phyloP scores from a whole-genome alignment of 805 yeast genomes.

The Cyberlindnera amylophila region DNA sequence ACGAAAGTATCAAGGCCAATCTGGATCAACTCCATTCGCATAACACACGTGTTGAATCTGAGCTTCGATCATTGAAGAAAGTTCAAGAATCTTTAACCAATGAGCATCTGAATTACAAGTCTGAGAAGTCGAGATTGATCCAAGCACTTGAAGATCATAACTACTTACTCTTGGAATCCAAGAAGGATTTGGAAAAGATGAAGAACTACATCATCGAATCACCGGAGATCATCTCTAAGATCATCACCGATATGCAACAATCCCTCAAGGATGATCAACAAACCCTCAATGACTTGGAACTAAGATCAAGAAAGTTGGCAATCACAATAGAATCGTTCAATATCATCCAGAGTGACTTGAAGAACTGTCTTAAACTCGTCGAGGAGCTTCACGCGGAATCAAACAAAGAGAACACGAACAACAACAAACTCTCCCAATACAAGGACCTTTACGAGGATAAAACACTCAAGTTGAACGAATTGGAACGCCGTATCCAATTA shows the following conservation, averaged over 20 bases:
- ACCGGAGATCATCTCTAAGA: constrained; percentile 48
- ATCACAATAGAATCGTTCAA: constrained; percentile 57
- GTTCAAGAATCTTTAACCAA: constrained; percentile 57
- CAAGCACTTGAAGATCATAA: constrained; percentile 59
- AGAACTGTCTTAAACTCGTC: constrained; percentile 18
- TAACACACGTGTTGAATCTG: constrained; percentile 55
- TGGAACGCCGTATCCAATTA: constrained; percentile 37
- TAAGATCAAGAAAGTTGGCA: constrained; percentile 45
- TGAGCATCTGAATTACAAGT: constrained; percentile 62
- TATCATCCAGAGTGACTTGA: constrained; percentile 24
- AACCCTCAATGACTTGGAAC: constrained; percentile 39
- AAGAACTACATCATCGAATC: constrained; percentile 58
- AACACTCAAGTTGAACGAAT: constrained; percentile 23
- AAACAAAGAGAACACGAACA: constrained; percentile 15
- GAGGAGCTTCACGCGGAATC: constrained; percentile 22
- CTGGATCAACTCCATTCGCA: constrained; percentile 43
- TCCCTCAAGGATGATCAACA: constrained; percentile 40
- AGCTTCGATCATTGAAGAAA: constrained; percentile 55
- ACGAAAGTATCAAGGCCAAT: constrained; percentile 26
- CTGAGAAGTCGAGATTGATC: constrained; percentile 54
- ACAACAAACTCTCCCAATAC: constrained; percentile 15
- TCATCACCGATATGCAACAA: constrained; percentile 48
- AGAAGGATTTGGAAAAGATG: constrained; percentile 55
- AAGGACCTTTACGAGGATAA: constrained; percentile 20
- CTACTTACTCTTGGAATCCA: constrained; percentile 51